Conservation (phyloP, 768 basidiomycete genomes). For the Suillus placidus region DNA sequence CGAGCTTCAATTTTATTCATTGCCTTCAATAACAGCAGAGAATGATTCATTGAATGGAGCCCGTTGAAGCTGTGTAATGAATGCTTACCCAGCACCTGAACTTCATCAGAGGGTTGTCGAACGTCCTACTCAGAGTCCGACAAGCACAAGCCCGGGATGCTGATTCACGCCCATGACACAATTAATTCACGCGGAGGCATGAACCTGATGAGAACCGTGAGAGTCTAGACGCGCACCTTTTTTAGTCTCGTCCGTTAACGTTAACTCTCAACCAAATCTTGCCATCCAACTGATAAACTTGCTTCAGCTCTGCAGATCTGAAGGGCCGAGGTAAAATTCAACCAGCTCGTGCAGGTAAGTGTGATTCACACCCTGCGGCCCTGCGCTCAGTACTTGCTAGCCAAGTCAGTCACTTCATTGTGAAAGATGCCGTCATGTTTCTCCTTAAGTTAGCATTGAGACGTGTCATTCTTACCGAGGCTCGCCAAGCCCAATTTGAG, state of each 20-base stretch:
- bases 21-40: neutral
- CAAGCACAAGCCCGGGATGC: neutral
- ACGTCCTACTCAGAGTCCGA: neutral
- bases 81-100: neutral
- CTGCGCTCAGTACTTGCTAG: neutral
- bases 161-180: neutral
- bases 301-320: neutral
- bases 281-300: neutral
- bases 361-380: neutral
- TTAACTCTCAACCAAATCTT: neutral
- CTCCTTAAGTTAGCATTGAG: neutral
- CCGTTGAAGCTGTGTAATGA: neutral
- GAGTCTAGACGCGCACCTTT: neutral
- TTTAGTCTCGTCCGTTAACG: neutral
- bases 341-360: neutral
- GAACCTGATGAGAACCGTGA: neutral
- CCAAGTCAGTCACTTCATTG: neutral
- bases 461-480: slow-evolving; percentile 4
- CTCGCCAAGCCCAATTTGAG: neutral
- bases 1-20: neutral
- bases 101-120: neutral
- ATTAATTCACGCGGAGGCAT: neutral
- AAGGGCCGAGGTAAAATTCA: neutral
- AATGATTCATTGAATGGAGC: neutral
- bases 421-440: neutral